Base-by-base conservation (phyloP, 345 rosid genomes). In the Boechera divaricarpa region DNA sequence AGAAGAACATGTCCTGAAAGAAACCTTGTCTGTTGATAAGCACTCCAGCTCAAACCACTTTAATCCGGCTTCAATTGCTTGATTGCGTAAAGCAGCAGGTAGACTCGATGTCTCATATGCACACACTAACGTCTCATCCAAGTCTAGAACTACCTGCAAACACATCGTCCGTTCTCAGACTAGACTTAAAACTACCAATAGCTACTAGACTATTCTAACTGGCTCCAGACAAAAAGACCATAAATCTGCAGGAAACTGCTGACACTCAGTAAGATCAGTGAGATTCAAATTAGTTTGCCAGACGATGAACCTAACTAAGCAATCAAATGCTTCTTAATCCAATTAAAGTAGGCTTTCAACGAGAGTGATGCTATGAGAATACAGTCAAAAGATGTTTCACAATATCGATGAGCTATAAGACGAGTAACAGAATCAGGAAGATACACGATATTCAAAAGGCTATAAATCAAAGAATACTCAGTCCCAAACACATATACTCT, bases 71-170 rank as follows among this genome's bases (percentile, higher is more conserved):
- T 89, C 95, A 9, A 76, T 82, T 35, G 97, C 98, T 84, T 88
- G 91, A 71, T 71, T 82, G 2, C 89, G 88, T 9, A 90, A 77
- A 58, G 82, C 33, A 74, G 80, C 80, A 51, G 99, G 96, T 57
- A 96, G 76, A 77, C 92, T 91, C 6, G 93, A 88, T 0, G 92
- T 86, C 86, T 96, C 99, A 10, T 90, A 96, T 2, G 99, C 96
- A 61, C 98, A 91, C 33, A 96, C 92, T 57, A 96, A 85, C 39
- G 98, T 96, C 81, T 96, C 99, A 77, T 96, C 99, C 85, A 96
- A 87, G 77, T 96, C 99, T 10, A 96, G 91, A 81, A 96, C 99
- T 44, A 96, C 98, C 99, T 96, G 84, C 69, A 84, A 29, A 61
- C 41, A 67, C 57, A 79, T 12, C 15, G 56, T 28, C 67, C 29